A percentile compares a stretch with the other conserved stretches of the same genome.
These are phyloP conservation scores for Letharia lupina DNA, from an alignment of 495 filamentous ascomycete genomes.

Conservation along the genomic window DNA sequence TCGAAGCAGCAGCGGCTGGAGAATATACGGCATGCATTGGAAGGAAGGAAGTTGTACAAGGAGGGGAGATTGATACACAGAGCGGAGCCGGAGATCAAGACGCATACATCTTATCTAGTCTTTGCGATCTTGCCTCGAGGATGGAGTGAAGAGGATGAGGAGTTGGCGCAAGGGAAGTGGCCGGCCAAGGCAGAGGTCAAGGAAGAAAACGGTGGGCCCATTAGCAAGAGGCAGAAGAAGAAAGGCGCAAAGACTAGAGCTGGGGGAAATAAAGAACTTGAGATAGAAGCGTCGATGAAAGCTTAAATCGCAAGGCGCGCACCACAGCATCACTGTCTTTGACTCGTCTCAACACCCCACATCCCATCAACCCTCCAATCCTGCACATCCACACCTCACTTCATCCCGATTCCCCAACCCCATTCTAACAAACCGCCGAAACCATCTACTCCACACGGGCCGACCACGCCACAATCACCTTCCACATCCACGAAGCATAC, in stretches of 20 bases:
- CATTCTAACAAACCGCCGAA: neutral
- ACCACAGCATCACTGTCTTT: too few species aligned
- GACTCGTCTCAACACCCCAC: too few species aligned
- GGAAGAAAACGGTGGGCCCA: conserved; percentile 34
- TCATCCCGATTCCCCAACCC: too few species aligned
- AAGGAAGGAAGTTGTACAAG: conserved; percentile 33
- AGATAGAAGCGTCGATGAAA: conserved; percentile 28
- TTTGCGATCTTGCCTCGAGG: conserved; percentile 83
- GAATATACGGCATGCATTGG: conserved; percentile 20
- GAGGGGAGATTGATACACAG: conserved; percentile 71
- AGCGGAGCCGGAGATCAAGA: conserved; percentile 81
- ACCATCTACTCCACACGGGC: neutral
- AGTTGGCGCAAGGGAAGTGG: conserved; percentile 53
- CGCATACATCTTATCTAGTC: conserved; percentile 88
- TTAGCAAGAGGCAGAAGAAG: conserved; percentile 46
- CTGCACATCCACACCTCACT: too few species aligned
- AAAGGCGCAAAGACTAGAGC: conserved; percentile 42
- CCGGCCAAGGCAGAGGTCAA: conserved; percentile 29
- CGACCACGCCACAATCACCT: neutral
- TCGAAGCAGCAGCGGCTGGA: conserved; percentile 27
- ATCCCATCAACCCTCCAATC: too few species aligned
- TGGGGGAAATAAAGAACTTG: conserved; percentile 40
- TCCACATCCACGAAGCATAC: neutral
- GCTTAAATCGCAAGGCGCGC: neutral
- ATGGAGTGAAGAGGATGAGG: conserved; percentile 79